Evolutionary conservation across 2,329 filamentous ascomycete genomes (phyloP), one percentile per base, ranked within the genome.

Genomic region (Trichoderma lentiforme): DNA sequence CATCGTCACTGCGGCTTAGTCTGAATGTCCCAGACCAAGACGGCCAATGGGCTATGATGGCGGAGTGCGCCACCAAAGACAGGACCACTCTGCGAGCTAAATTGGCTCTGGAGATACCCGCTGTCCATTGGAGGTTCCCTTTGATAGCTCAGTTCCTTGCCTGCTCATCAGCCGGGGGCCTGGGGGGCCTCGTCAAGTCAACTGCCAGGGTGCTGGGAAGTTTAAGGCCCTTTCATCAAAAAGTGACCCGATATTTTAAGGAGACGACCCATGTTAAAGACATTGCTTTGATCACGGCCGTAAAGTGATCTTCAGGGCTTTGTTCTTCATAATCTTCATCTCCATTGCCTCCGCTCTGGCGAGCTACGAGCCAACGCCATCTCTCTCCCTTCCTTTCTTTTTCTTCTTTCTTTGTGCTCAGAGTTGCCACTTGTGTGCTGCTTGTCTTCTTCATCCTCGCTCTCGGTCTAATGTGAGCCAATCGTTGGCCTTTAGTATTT

Each of bases 21-120:
- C 66, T 69, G 18, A 14, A 60, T n/a, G 26, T 69, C 26, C 28
- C 56, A 61, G 15, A 47, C 53, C 28, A 30, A 53, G 36, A 62
- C 39, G 39, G 36, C 66, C 66, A 70, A 70, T 70, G 66, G 66
- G 56, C 66, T 51, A 24, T 26, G 18, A 36, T 61, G 28, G 66
- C 57, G 66, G 66, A 70, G 21, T 18, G 57, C 66, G 66, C 66
- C 66, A 62, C 57, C 57, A 53, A 53, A 24, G 9, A 53, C 28
- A 28, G 57, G 39, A 61, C 66, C 66, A 68, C 56, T 47, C 65
- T 68, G 32, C 34, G 53, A 68, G 56, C 66, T 70, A 70, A 62
- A 62, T 70, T 70, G 39, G 66, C 66, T 61, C 39, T 70, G 66
- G 56, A 70, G 66, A 70, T 70, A 70, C 57, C 57, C 66, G 66